Evolutionary conservation across 805 yeast species (phyloP).

Genomic region (Komagataella ulmi): DNA sequence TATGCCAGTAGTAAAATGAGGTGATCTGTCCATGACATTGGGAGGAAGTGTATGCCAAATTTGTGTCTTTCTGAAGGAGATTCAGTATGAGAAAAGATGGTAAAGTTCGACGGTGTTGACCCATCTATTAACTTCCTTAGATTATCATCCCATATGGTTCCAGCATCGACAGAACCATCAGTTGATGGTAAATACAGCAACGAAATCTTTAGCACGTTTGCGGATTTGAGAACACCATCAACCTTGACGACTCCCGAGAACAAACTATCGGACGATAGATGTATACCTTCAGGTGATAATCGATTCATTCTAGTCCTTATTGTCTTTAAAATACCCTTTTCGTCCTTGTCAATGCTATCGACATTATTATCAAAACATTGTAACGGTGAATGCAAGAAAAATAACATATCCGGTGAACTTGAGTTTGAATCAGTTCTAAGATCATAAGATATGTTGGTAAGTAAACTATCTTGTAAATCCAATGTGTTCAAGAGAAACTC

Average conservation of each 20-base stretch:
- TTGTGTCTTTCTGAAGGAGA: slow-evolving; percentile 4
- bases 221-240: slow-evolving; percentile 29
- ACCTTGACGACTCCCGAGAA: slow-evolving; percentile 25
- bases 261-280: slow-evolving; percentile 14
- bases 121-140: slow-evolving; percentile 8
- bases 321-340: slow-evolving; percentile 20
- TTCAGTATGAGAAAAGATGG: slow-evolving; percentile 1
- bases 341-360: slow-evolving; percentile 16
- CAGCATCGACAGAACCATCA: slow-evolving; percentile 7
- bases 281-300: slow-evolving; percentile 11
- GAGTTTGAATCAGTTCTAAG: slow-evolving; percentile 1
- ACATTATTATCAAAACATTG: slow-evolving; percentile 26
- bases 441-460: slow-evolving; percentile 10
- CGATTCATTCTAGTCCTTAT: slow-evolving; percentile 17
- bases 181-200: slow-evolving; percentile 13
- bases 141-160: slow-evolving; percentile 18
- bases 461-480: slow-evolving; percentile 18
- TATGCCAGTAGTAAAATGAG: slow-evolving; percentile 2
- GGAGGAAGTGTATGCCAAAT: slow-evolving; percentile 7
- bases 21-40: slow-evolving; percentile 5
- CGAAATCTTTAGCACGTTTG: slow-evolving; percentile 23
- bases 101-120: neutral
- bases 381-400: slow-evolving; percentile 24
- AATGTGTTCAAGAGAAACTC: slow-evolving; percentile 20
- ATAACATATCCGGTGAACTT: slow-evolving; percentile 4